Evolutionary conservation across 2,329 filamentous ascomycete genomes (phyloP).

Genomic region (Aureobasidium namibiae): DNA sequence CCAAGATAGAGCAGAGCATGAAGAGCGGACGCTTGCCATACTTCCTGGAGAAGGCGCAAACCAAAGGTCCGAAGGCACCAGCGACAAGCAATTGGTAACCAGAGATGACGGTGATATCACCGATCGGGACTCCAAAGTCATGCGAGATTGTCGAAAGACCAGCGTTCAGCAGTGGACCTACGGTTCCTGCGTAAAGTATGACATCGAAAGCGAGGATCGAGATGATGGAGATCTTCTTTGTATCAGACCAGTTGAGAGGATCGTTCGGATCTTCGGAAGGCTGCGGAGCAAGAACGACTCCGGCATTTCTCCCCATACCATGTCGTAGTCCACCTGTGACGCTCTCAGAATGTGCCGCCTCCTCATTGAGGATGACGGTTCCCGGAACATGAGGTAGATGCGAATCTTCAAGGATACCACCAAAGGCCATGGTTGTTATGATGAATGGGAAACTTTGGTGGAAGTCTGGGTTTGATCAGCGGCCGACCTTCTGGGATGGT

Average conservation of each 20-base stretch:
- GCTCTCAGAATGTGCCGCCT: conserved; percentile 10
- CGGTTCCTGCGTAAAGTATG: conserved; percentile 25
- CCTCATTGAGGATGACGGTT: conserved; percentile 13
- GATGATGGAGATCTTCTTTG: conserved; percentile 28
- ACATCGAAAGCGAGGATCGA: conserved; percentile 27
- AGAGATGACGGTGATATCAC: conserved; percentile 29
- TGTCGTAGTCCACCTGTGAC: conserved; percentile 10
- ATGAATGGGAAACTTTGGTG: too few relatives aligned
- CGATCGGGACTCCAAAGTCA: conserved; percentile 22
- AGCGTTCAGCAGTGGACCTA: conserved; percentile 28
- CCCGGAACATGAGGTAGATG: conserved; percentile 15
- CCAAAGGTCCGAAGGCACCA: conserved; percentile 26
- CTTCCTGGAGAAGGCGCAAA: conserved; percentile 23
- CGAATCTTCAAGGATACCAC: conserved; percentile 13
- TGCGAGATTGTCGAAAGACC: conserved; percentile 27
- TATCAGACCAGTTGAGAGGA: conserved; percentile 27
- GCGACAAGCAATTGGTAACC: conserved; percentile 32
- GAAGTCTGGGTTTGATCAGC: too few relatives aligned
- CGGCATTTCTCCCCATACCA: conserved; percentile 16
- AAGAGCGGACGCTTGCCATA: conserved; percentile 20
- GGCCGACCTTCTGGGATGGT: too few relatives aligned
- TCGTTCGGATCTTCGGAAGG: conserved; percentile 24
- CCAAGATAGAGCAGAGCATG: conserved; percentile 17
- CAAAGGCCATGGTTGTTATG: conserved; percentile 10
- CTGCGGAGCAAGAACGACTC: conserved; percentile 14